Conservation (phyloP, 2,329 filamentous ascomycete species). For the Hymenoscyphus infarciens region DNA sequence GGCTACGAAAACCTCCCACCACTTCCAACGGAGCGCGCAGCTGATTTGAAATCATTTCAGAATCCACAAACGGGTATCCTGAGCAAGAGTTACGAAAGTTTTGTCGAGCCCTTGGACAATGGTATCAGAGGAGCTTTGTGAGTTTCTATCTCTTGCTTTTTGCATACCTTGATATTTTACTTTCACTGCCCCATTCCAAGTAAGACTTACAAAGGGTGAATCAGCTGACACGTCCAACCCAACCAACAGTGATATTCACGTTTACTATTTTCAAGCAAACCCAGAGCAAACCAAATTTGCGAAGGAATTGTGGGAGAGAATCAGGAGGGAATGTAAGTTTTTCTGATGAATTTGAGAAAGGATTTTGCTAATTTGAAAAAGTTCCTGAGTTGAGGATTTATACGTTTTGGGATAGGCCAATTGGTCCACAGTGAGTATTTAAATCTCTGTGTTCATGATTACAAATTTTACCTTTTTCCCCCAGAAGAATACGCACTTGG, state of each 20-base stretch:
- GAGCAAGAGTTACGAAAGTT: conserved; percentile 68
- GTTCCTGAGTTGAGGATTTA: conserved; percentile 86
- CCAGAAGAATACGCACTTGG: too few species aligned
- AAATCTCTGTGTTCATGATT: neutral
- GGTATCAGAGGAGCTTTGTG: conserved; percentile 68
- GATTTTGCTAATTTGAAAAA: conserved; percentile 34
- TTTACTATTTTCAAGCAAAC: conserved; percentile 73
- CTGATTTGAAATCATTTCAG: conserved; percentile 73
- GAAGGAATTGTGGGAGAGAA: conserved; percentile 69
- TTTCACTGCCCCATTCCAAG: neutral
- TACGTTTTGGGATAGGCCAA: conserved; percentile 67
- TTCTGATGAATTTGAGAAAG: neutral
- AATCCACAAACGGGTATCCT: conserved; percentile 60
- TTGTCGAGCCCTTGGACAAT: conserved; percentile 65
- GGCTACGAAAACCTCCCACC: conserved; percentile 48
- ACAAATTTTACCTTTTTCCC: too few species aligned
- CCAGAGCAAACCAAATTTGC: conserved; percentile 64
- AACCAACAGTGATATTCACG: conserved; percentile 65
- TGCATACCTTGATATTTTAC: neutral
- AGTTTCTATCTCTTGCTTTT: conserved; percentile 31
- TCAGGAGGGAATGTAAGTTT: conserved; percentile 70
- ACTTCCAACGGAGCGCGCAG: conserved; percentile 43
- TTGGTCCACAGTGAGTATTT: conserved; percentile 64
- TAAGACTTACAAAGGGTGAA: neutral
- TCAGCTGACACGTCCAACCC: neutral